These are phyloP conservation scores for Colletotrichum somersetense DNA, from an alignment of 2,329 filamentous ascomycete species.

Conservation along the genomic window DNA sequence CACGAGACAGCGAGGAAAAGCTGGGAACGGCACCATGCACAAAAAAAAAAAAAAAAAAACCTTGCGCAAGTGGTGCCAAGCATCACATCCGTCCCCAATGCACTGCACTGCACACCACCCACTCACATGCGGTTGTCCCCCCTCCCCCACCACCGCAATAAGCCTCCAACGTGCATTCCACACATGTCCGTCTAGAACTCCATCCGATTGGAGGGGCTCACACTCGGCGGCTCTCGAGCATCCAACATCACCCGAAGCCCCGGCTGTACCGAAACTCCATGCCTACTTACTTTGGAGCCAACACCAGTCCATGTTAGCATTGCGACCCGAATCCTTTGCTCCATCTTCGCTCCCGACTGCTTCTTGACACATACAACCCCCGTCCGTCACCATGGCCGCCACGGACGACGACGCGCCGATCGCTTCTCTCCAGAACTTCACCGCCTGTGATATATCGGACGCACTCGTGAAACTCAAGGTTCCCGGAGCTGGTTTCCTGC, in stretches of 20 bases:
- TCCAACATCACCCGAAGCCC: slow-evolving; percentile 36
- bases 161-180: slow-evolving; percentile 39
- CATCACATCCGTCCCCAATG: slow-evolving; percentile 20
- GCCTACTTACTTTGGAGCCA: slow-evolving; percentile 42
- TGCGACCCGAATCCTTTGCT: slow-evolving; percentile 1
- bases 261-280: slow-evolving; percentile 37
- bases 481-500: slow-evolving; percentile 74
- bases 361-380: not conserved
- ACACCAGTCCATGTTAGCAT: slow-evolving; percentile 12
- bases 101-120: not conserved
- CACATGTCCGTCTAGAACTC: slow-evolving; percentile 42
- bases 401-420: slow-evolving; percentile 44
- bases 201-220: slow-evolving; percentile 47
- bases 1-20: slow-evolving; percentile 5
- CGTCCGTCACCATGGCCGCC: slow-evolving; percentile 33
- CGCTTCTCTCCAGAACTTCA: slow-evolving; percentile 53
- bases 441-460: slow-evolving; percentile 75
- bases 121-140: not conserved
- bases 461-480: slow-evolving; percentile 78
- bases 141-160: slow-evolving; percentile 33
- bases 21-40: slow-evolving; percentile 12
- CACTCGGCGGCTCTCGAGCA: slow-evolving; percentile 47
- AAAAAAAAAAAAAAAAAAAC: not conserved
- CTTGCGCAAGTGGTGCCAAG: slow-evolving; percentile 23
- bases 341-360: not conserved